phyloP scores from a whole-genome alignment of 1,284 basidiomycete species.

The Ganoderma boninense region DNA sequence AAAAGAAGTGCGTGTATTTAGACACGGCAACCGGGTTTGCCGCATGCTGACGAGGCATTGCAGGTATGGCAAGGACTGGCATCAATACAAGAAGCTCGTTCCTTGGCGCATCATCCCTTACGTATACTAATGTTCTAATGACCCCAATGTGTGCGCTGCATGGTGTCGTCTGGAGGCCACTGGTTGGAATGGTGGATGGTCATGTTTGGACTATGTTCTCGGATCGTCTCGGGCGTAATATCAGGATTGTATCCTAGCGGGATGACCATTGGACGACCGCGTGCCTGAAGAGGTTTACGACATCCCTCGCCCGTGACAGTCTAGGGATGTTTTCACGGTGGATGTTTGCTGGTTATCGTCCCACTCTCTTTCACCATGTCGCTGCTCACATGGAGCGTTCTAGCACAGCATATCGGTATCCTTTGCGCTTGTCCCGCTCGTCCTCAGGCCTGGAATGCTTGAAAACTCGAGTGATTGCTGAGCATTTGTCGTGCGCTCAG shows the following conservation, averaged over 20 bases:
- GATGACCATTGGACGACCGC: neutral
- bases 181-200: slow-evolving; percentile 1
- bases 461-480: too few relatives aligned
- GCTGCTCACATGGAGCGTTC: neutral
- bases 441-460: too few relatives aligned
- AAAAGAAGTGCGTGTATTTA: slow-evolving; percentile 72
- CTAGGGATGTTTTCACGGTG: neutral
- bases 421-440: too few relatives aligned
- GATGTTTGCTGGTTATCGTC: neutral
- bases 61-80: slow-evolving; percentile 88
- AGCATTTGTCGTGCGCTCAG: too few relatives aligned
- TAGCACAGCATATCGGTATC: too few relatives aligned
- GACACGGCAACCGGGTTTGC: slow-evolving; percentile 7
- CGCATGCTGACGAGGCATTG: slow-evolving; percentile 18
- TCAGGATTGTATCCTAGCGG: neutral
- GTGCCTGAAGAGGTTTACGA: neutral
- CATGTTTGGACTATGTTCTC: slow-evolving; percentile 4
- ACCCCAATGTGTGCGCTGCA: neutral
- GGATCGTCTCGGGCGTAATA: neutral
- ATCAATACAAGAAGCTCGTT: slow-evolving; percentile 86
- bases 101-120: slow-evolving; percentile 91
- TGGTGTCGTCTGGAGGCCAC: neutral
- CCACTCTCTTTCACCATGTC: neutral
- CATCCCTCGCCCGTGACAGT: neutral
- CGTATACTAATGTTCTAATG: slow-evolving; percentile 61